Conservation (phyloP, 1,139 yeast species). For the Saccharomyces hybrid region DNA sequence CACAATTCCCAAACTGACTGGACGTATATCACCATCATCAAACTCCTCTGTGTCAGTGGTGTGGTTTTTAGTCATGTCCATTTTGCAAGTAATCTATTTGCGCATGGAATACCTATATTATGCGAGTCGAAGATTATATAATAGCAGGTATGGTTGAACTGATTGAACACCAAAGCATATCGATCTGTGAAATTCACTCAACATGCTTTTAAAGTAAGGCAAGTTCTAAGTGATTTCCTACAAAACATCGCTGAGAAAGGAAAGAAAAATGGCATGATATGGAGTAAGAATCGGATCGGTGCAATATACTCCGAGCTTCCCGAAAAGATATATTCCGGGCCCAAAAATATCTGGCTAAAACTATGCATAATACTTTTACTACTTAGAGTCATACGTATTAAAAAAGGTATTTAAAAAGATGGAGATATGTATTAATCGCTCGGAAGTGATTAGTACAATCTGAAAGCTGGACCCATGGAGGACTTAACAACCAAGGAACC, state of each 20-base stretch:
- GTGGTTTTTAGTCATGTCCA: background rate
- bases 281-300: background rate
- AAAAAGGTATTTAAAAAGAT: background rate
- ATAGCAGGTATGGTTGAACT: background rate
- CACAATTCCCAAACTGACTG: background rate
- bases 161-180: background rate
- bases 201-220: too few species aligned
- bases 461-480: conserved; percentile 75
- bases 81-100: background rate
- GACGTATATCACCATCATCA: background rate
- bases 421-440: background rate
- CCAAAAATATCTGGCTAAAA: background rate
- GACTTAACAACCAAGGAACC: conserved; percentile 99
- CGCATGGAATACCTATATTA: background rate
- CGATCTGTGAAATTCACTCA: background rate
- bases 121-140: background rate
- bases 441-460: conserved; percentile 10
- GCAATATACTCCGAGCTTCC: background rate
- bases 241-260: background rate
- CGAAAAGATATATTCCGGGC: background rate
- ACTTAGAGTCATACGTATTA: background rate
- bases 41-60: background rate
- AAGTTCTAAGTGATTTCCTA: background rate
- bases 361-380: background rate
- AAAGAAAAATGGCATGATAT: background rate